Evolutionary conservation across 352 stramenopile species (phyloP).

Genomic region (Phytophthora constricta): DNA sequence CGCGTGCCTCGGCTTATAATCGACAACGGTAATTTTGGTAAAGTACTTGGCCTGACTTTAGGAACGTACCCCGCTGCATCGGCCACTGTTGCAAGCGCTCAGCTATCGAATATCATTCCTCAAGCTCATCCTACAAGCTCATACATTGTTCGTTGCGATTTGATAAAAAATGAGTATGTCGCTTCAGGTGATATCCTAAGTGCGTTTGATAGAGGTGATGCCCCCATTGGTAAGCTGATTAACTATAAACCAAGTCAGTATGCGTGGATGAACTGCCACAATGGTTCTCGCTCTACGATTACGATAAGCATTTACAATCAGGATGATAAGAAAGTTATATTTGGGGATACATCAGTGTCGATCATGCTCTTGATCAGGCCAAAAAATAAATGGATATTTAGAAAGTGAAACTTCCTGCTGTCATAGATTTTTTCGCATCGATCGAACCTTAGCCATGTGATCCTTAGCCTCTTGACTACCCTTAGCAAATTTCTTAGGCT

Average conservation of each 20-base stretch:
- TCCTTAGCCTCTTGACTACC: background rate
- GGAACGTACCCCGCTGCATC: slow-evolving; percentile 1
- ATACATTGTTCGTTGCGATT: slow-evolving; percentile 10
- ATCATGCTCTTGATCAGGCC: background rate
- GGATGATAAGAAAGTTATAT: background rate
- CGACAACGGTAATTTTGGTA: slow-evolving; percentile 7
- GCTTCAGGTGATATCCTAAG: background rate
- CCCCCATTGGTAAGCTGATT: background rate
- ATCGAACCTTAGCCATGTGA: slow-evolving; percentile 1
- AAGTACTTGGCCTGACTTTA: background rate
- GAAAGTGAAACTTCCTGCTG: too few relatives aligned
- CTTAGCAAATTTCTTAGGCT: background rate
- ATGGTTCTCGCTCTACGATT: background rate
- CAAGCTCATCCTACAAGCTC: background rate
- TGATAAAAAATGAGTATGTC: slow-evolving; percentile 10
- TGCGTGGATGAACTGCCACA: background rate
- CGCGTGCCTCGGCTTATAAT: background rate
- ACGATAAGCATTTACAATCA: background rate
- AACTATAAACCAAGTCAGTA: background rate
- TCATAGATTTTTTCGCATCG: background rate
- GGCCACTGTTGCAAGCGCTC: background rate
- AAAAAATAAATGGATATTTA: too few relatives aligned
- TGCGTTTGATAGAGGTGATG: background rate
- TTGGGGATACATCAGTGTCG: background rate
- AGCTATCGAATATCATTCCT: slow-evolving; percentile 10